Base-by-base conservation (phyloP, 2,329 filamentous ascomycete genomes). In the Dendryphion nanum region DNA sequence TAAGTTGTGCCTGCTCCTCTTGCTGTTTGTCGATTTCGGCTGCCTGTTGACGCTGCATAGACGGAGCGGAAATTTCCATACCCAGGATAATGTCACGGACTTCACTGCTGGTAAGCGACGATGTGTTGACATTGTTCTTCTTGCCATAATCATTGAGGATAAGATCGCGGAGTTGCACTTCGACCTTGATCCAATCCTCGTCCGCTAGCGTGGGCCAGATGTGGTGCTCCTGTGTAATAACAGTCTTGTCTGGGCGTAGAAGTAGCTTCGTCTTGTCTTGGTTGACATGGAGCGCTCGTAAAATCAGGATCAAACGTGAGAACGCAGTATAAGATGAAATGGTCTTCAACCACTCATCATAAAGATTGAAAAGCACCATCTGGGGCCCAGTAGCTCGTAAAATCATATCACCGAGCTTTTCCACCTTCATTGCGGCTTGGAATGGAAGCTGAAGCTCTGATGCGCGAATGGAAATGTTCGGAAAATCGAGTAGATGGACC, bases 41-140 rank as follows among this genome's bases (percentile, higher is more conserved):
- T 14, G 93, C 93, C 69, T 97, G 93, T 69, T 98, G 94, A 61
- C 94, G 84, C 72, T 98, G 93, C 83, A 98, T 86, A 1, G 91
- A 97, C 17, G 93, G 93, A 18, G 93, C 94, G 42, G 89, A 95
- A 42, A 98, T 98, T 66, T 98, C 94, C 94, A 98, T 98, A 78
- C 93, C 93, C 47, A 98, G 72, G 55, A 98, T 98, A 57, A 98
- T 97, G 61, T 98, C 93, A 55, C 93, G 84, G 35, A 98, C 93
- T 79, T 98, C 93, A 57, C 87, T 95, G 63, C 83, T 95, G 1
- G 93, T 98, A 69, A 98, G 76, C 65, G 89, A 95, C 13, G 94
- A 94, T 10, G 93, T 91, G 57, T 98, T 98, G 73, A 98, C 93
- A 55, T 97, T 98, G 75, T 98, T 98, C 79, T 98, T 98, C 80